phyloP scores from a whole-genome alignment of 306 rosid species.

The Acacia melanoxylon region DNA sequence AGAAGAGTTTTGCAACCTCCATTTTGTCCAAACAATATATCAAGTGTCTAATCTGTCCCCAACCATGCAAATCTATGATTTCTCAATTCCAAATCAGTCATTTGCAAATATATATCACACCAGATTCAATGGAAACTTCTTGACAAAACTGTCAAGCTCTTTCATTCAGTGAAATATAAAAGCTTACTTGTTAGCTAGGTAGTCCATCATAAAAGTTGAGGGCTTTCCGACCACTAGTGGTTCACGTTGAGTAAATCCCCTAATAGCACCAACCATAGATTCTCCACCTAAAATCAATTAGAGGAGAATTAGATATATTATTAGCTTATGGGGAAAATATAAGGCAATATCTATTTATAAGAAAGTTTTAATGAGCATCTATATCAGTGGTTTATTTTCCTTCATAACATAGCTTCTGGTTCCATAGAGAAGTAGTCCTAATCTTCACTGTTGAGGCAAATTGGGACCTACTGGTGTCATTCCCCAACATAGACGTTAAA shows the following conservation, averaged over 20 bases:
- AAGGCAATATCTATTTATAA: conserved; percentile 1
- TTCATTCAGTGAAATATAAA: background rate
- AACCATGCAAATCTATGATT: conserved; percentile 98
- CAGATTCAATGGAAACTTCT: background rate
- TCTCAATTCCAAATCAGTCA: conserved; percentile 79
- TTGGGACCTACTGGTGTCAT: background rate
- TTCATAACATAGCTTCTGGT: background rate
- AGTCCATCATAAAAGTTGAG: conserved; percentile 99
- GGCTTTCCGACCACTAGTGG: conserved; percentile 97
- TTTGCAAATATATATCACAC: conserved; percentile 20
- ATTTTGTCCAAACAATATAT: conserved; percentile 90
- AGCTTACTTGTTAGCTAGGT: conserved; percentile 71
- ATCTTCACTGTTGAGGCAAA: background rate
- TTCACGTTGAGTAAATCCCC: conserved; percentile 93
- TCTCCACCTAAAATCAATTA: conserved; percentile 80
- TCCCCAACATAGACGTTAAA: no score
- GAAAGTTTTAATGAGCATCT: background rate
- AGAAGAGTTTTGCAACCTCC: conserved; percentile 98
- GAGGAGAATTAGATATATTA: conserved; percentile 13
- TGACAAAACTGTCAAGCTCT: background rate
- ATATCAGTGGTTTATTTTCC: background rate
- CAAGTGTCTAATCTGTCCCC: conserved; percentile 95
- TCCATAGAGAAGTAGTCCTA: background rate
- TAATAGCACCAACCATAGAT: conserved; percentile 90
- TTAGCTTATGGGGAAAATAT: background rate